phyloP scores from a whole-genome alignment of 73 alveolate species.

The Stentor roeselii region DNA sequence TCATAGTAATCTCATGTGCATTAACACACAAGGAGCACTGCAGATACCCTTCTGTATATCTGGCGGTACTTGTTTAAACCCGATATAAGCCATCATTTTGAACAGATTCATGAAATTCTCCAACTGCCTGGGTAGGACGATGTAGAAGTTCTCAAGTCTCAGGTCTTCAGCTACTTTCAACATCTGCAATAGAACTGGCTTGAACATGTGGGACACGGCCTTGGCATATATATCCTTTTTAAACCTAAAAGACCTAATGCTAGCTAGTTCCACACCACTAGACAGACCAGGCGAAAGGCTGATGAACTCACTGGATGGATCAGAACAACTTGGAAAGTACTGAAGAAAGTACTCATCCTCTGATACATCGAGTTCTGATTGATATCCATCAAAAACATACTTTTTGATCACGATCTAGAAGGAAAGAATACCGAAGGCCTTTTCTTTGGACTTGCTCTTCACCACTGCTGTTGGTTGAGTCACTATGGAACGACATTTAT shows the following conservation, averaged over 20 bases:
- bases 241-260: not conserved
- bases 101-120: not conserved
- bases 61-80: not conserved
- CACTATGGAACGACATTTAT: conserved; percentile 6
- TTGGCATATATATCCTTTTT: not conserved
- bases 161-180: not conserved
- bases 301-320: not conserved
- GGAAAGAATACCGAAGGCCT: not conserved
- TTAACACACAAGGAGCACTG: not conserved
- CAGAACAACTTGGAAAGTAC: not conserved
- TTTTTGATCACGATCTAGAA: not conserved
- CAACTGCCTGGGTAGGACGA: not conserved
- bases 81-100: not conserved
- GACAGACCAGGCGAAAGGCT: not conserved
- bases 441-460: not conserved
- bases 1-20: not conserved
- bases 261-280: not conserved
- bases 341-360: not conserved
- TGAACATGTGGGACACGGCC: not conserved
- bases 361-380: not conserved
- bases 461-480: not conserved
- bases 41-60: not conserved
- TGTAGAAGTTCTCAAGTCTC: not conserved
- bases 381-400: not conserved
- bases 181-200: not conserved